Evolutionary conservation across 495 filamentous ascomycete species (phyloP), one percentile per base, ranked within the genome.

Genomic region (Xylaria palmicola): DNA sequence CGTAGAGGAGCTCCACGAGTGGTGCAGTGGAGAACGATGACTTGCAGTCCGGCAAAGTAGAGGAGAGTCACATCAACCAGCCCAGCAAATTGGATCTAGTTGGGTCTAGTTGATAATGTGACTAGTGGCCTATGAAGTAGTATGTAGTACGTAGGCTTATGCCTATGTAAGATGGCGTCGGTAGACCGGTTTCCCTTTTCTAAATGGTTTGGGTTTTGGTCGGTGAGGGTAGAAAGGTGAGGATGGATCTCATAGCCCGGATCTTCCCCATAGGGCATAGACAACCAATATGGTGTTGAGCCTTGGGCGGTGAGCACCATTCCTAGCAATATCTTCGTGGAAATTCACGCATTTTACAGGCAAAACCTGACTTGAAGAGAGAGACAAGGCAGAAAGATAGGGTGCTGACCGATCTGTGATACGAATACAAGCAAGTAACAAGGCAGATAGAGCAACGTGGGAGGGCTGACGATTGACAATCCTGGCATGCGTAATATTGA

Each of bases 71-170:
- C 62, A 69, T 63, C 52, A 59, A 59, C 43, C 34, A 65, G 64
- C 64, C 68, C 66, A 64, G 64, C 59, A 69, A 41, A 41, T 71
- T 67, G 68, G 68, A 56, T 65, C 62, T 45, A 41, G 36, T 71
- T 67, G 68, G 68, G 54, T 65, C 62, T 45, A 64, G 51, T 52
- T 32, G 51, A 69, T 59, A 60, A 53, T 54, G 52, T 66, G 63
- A 57, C 68, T 65, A 62, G 56, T 30, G 37, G 37, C 44, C 49
- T 59, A 43, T 44, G 27, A 60, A 17, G 45, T 51, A 60, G 44
- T 60, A 44, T 60, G 57, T 37, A 60, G 47, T 52, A n/a, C n/a
- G n/a, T n/a, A 44, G 47, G 37, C 27, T 60, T 39, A 60, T 27
- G 39, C 49, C 36, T 34, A 12, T 17, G 37, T 44, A 34, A 37